Evolutionary conservation across 768 basidiomycete genomes (phyloP).

Genomic region (Lactifluus hygrophoroides): DNA sequence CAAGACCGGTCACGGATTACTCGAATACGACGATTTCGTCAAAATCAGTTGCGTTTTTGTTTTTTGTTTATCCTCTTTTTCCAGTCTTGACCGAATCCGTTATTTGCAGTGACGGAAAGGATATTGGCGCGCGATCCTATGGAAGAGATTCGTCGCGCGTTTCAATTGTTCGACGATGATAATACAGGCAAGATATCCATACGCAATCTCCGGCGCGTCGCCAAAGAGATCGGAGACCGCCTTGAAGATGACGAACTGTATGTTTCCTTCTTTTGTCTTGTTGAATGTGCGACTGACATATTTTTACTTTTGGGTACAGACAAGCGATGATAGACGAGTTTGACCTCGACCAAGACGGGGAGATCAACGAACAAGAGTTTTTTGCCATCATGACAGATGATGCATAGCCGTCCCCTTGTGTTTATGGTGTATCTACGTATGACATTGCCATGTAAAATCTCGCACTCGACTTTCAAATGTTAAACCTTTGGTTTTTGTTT

Average conservation of each 20-base stretch:
- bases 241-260: conserved; percentile 96
- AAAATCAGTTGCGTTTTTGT: conserved; percentile 64
- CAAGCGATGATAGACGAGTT: conserved; percentile 99
- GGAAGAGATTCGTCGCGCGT: conserved; percentile 93
- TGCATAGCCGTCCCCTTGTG: conserved; percentile 32
- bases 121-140: conserved; percentile 92
- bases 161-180: conserved; percentile 95
- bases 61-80: not conserved
- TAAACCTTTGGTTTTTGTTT: conserved; percentile 1
- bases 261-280: conserved; percentile 32
- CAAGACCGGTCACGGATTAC: conserved; percentile 70
- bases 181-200: conserved; percentile 90
- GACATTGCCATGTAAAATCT: not conserved
- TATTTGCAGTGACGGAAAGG: conserved; percentile 74
- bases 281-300: not conserved
- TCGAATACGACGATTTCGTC: conserved; percentile 90
- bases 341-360: conserved; percentile 96
- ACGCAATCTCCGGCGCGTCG: conserved; percentile 84
- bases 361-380: conserved; percentile 95
- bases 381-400: conserved; percentile 97
- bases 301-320: conserved; percentile 33
- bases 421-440: not conserved
- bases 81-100: too few relatives aligned
- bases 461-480: not conserved
- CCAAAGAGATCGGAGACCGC: conserved; percentile 92